phyloP scores from a whole-genome alignment of 352 stramenopile genomes.

The Phytopythium helicoides region DNA sequence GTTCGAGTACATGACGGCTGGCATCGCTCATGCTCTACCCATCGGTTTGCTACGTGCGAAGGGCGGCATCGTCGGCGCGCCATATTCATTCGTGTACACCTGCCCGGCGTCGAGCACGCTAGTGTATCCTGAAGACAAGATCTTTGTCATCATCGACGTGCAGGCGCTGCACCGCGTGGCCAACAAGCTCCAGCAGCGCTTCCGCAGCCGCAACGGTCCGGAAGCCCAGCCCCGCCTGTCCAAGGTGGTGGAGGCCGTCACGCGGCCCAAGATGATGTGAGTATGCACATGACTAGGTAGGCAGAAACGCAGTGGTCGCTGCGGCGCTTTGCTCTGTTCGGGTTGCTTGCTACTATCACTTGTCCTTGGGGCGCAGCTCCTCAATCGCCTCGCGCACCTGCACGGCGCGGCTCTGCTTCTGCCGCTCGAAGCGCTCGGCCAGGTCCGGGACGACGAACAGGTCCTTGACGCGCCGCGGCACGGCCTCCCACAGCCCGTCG shows the following conservation, averaged over 20 bases:
- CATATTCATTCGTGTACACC: constrained; percentile 83
- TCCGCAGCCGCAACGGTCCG: constrained; percentile 33
- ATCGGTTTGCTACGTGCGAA: constrained; percentile 71
- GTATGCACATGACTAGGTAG: background rate
- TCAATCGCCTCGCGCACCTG: constrained; percentile 77
- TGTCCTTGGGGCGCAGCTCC: constrained; percentile 70
- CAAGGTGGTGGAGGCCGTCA: constrained; percentile 6
- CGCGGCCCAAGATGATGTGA: constrained; percentile 4
- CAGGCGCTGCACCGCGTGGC: constrained; percentile 66
- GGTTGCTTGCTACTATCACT: too few species aligned
- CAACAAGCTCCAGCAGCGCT: constrained; percentile 73
- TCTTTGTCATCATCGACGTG: constrained; percentile 83
- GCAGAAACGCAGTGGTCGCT: too few species aligned
- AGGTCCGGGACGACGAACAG: constrained; percentile 64
- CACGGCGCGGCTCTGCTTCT: constrained; percentile 65
- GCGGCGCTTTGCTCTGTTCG: too few species aligned
- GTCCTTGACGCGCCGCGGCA: constrained; percentile 66
- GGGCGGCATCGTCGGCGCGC: constrained; percentile 39
- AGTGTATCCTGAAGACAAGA: constrained; percentile 69
- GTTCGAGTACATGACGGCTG: constrained; percentile 75
- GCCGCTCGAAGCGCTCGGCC: constrained; percentile 61
- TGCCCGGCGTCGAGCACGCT: constrained; percentile 56
- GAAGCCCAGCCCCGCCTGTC: constrained; percentile 8
- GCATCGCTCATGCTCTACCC: constrained; percentile 66
- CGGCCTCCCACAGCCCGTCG: constrained; percentile 68